These are phyloP conservation scores for Penicillium herquei DNA, from an alignment of 495 filamentous ascomycete genomes.

Conservation along the genomic window DNA sequence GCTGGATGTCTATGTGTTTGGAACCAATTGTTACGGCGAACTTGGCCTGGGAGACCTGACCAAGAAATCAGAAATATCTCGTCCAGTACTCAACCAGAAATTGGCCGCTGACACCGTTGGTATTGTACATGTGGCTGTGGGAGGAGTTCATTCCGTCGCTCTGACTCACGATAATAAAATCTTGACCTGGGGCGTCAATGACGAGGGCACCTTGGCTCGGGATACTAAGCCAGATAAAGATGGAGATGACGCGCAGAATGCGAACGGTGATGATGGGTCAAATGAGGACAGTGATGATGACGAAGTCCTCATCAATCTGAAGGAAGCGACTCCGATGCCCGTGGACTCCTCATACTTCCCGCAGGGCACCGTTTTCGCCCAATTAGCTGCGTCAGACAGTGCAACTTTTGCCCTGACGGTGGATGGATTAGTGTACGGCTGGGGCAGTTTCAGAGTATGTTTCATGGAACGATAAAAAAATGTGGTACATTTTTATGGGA, in stretches of 20 bases:
- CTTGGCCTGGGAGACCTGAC: slow-evolving; percentile 4
- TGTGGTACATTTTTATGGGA: not conserved
- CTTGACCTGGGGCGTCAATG: slow-evolving; percentile 6
- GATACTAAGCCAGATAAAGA: not conserved
- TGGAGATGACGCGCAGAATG: not conserved
- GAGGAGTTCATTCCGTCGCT: slow-evolving; percentile 2
- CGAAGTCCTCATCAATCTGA: not conserved
- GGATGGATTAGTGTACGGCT: slow-evolving; percentile 62
- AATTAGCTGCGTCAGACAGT: slow-evolving; percentile 62
- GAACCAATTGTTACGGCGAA: slow-evolving; percentile 7
- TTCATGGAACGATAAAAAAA: not conserved
- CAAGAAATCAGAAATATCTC: slow-evolving; percentile 2
- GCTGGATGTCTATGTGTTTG: slow-evolving; percentile 5
- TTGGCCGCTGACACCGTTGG: not conserved
- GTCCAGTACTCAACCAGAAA: slow-evolving; percentile 1
- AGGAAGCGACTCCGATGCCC: slow-evolving; percentile 4
- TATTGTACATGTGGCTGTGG: not conserved
- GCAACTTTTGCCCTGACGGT: slow-evolving; percentile 61
- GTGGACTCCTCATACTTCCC: not conserved
- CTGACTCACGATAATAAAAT: slow-evolving; percentile 5
- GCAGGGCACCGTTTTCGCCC: slow-evolving; percentile 39
- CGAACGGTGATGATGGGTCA: no score
- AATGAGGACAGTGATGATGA: slow-evolving; percentile 2
- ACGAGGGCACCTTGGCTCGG: slow-evolving; percentile 2
- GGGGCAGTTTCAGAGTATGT: slow-evolving; percentile 44